Evolutionary conservation across 768 basidiomycete genomes (phyloP), one percentile per base, ranked within the genome.

Genomic region (Amanita rimosa): DNA sequence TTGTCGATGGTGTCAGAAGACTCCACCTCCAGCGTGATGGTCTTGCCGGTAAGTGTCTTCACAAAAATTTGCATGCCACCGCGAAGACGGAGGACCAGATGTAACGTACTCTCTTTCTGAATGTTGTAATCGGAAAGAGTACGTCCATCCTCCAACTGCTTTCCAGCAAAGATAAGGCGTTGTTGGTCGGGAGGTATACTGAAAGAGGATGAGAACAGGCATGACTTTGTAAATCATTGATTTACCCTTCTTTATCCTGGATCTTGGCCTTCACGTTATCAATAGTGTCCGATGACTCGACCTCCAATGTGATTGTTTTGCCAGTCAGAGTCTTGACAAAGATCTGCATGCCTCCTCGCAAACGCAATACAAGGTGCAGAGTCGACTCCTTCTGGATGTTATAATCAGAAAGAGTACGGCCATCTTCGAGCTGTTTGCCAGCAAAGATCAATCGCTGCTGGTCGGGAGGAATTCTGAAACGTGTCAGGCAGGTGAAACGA

Each of bases 41-140:
- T 91, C 81, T 91, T 90, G 52, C 88, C 86, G 6, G 87, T 90
- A 39, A 90, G 68, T 19, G 86, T 89, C 74, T 92, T 92, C 40
- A 92, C 83, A 53, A 88, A 89, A 59, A 90, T 87, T 66, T 91
- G 85, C 85, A 87, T 87, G 42, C 69, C 69, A 35, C 67, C 67
- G 58, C 68, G 68, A 6, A 70, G 66, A 46, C 71, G 67, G 27
- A 64, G 67, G 29, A 76, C 78, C 34, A 82, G 68, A 59, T 78
- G 75, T 13, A 79, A 70, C 26, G 76, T 79, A 2, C 73, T 74
- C 62, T 79, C 77, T 61, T 79, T 79, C 65, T 79, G 78, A 51
- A 82, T 80, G 64, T 81, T 78, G 61, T 81, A 81, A 60, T 79
- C 78, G 17, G 77, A 78, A 36, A 83, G 73, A 33, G 79, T 88